These are phyloP conservation scores for Lactarius hatsudake DNA, from an alignment of 768 basidiomycete species.

Conservation along the genomic window DNA sequence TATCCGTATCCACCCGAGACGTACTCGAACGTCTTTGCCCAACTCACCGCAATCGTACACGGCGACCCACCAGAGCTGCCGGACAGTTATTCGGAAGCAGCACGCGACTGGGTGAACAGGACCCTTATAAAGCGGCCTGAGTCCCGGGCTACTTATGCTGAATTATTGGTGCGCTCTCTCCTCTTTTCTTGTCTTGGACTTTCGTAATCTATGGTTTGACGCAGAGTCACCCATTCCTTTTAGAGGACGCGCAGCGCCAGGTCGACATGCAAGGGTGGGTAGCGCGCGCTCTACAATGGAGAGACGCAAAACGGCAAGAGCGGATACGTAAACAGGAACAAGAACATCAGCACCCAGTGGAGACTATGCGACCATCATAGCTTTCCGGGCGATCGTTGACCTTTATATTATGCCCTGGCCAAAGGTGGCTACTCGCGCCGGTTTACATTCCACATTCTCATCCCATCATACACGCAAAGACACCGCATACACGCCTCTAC, in stretches of 20 bases:
- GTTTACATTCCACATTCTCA: constrained; percentile 9
- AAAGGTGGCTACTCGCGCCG: constrained; percentile 1
- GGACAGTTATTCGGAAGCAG: constrained; percentile 59
- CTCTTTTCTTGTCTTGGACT: background rate
- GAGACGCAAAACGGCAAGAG: constrained; percentile 26
- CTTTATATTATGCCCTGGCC: background rate
- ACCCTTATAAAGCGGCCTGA: constrained; percentile 84
- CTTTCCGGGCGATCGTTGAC: background rate
- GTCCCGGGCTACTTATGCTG: constrained; percentile 75
- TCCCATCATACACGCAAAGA: constrained; percentile 4
- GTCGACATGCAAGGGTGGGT: constrained; percentile 92
- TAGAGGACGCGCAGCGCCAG: constrained; percentile 51
- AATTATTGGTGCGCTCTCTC: constrained; percentile 54
- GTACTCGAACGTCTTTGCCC: constrained; percentile 95
- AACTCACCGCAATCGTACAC: constrained; percentile 93
- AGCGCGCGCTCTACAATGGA: constrained; percentile 41
- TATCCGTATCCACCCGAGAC: constrained; percentile 99
- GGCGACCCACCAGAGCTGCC: constrained; percentile 90
- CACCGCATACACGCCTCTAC: constrained; percentile 6
- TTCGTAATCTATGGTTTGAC: background rate
- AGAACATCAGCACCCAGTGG: constrained; percentile 17
- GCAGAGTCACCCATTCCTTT: constrained; percentile 79
- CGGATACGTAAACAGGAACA: constrained; percentile 14
- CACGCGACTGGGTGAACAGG: constrained; percentile 76
- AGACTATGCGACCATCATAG: constrained; percentile 18